Evolutionary conservation across 768 basidiomycete species (phyloP).

Genomic region (Gymnopilus dilepis): DNA sequence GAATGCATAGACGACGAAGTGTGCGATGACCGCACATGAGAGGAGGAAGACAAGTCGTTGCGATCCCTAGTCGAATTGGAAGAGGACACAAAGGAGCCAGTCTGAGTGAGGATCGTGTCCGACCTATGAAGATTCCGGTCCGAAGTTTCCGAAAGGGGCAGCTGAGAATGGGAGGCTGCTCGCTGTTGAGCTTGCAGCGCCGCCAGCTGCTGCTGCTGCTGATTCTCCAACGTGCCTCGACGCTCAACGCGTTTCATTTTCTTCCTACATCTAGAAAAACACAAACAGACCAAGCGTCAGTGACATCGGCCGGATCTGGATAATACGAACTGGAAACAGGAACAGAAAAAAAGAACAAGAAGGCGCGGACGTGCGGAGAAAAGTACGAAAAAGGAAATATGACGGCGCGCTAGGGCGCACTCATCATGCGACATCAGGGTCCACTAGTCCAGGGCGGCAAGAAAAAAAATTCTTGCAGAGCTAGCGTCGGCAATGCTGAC

Average conservation of each 20-base stretch:
- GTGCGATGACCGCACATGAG: conserved; percentile 2
- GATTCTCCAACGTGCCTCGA: conserved; percentile 64
- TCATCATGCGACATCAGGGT: conserved; percentile 4
- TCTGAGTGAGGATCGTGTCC: conserved; percentile 31
- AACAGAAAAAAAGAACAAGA: neutral
- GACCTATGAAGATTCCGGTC: conserved; percentile 32
- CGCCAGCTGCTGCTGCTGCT: conserved; percentile 31
- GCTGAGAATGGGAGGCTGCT: conserved; percentile 23
- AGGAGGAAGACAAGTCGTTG: neutral
- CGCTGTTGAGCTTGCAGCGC: conserved; percentile 28
- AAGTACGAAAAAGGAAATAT: neutral
- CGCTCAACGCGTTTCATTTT: conserved; percentile 87
- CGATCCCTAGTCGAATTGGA: neutral
- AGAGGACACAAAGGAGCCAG: conserved; percentile 21
- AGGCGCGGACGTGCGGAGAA: conserved; percentile 1
- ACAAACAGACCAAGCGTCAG: conserved; percentile 14
- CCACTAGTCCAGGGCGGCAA: neutral
- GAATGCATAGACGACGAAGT: neutral
- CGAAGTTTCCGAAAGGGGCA: conserved; percentile 24
- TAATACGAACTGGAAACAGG: neutral
- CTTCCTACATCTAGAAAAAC: conserved; percentile 67
- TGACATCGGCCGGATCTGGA: neutral
- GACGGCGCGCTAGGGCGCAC: conserved; percentile 1
- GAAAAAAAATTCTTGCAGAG: neutral
- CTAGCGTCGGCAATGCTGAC: neutral